Conservation (phyloP, 2,329 filamentous ascomycete species). For the Beauveria australis region DNA sequence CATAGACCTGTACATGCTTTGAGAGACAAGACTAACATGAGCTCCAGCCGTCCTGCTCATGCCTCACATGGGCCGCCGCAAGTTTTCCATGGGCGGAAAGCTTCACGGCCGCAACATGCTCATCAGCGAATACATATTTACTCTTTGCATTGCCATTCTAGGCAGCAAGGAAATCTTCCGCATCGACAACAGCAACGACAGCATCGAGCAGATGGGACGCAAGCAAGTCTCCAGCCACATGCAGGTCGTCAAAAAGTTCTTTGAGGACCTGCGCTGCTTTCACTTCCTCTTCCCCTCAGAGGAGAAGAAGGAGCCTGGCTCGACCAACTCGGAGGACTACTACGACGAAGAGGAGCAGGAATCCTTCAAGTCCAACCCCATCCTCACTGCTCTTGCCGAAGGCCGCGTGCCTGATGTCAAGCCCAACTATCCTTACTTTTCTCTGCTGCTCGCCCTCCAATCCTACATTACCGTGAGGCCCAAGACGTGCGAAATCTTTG, state of each 20-base stretch:
- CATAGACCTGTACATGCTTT: slow-evolving; percentile 19
- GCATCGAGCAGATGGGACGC: slow-evolving; percentile 40
- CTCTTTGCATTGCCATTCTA: slow-evolving; percentile 29
- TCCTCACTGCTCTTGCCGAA: slow-evolving; percentile 53
- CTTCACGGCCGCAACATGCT: slow-evolving; percentile 63
- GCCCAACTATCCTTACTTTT: slow-evolving; percentile 56
- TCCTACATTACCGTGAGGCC: slow-evolving; percentile 45
- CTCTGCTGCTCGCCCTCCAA: slow-evolving; percentile 46
- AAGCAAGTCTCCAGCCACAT: slow-evolving; percentile 66
- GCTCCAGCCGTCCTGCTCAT: slow-evolving; percentile 52
- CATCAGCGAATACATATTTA: slow-evolving; percentile 58
- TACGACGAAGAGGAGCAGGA: slow-evolving; percentile 35
- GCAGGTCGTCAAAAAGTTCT: slow-evolving; percentile 61
- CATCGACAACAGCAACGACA: slow-evolving; percentile 35
- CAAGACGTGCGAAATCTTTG: slow-evolving; percentile 52
- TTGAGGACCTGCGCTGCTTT: slow-evolving; percentile 53
- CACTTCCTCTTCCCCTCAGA: slow-evolving; percentile 53
- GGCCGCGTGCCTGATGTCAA: slow-evolving; percentile 48
- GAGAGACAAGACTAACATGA: neutral
- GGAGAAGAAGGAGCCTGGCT: slow-evolving; percentile 48
- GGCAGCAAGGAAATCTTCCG: slow-evolving; percentile 35
- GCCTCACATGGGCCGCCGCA: slow-evolving; percentile 57
- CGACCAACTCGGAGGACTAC: slow-evolving; percentile 52
- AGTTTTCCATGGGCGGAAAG: slow-evolving; percentile 56
- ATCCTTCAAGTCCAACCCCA: slow-evolving; percentile 57